These are phyloP conservation scores for Tritrichomonas foetus DNA, from an alignment of 208 protist species.

Conservation along the genomic window DNA sequence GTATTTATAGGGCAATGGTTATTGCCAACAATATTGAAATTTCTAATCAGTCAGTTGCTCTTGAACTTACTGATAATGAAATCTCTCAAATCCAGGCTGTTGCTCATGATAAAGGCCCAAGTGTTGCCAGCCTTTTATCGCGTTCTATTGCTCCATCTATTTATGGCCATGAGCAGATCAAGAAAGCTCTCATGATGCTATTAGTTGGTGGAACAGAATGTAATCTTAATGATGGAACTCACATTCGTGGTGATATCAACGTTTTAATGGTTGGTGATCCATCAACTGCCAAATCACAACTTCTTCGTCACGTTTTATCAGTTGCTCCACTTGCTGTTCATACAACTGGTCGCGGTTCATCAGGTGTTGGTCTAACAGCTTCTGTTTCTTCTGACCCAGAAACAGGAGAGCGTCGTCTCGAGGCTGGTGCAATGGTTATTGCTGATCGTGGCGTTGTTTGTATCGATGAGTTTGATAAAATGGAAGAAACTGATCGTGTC, in stretches of 20 bases:
- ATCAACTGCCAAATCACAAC: slow-evolving; percentile 98
- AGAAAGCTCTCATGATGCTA: slow-evolving; percentile 79
- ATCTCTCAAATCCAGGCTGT: neutral
- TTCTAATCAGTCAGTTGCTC: neutral
- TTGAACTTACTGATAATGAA: neutral
- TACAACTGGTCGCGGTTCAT: slow-evolving; percentile 85
- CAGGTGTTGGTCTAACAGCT: slow-evolving; percentile 97
- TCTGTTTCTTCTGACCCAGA: slow-evolving; percentile 89
- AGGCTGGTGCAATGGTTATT: slow-evolving; percentile 98
- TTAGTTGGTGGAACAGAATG: slow-evolving; percentile 91
- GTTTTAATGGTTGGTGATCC: slow-evolving; percentile 97
- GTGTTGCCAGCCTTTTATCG: neutral
- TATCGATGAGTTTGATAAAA: slow-evolving; percentile 99
- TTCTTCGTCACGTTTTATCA: slow-evolving; percentile 82
- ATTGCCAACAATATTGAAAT: neutral
- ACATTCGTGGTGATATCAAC: slow-evolving; percentile 95
- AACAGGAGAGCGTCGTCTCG: slow-evolving; percentile 79
- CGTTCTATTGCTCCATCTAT: neutral
- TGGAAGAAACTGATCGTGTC: slow-evolving; percentile 81
- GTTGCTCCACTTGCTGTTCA: slow-evolving; percentile 88
- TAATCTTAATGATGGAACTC: slow-evolving; percentile 74
- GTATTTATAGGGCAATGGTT: neutral
- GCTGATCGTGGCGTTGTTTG: slow-evolving; percentile 91
- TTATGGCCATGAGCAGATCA: neutral
- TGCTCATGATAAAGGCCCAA: neutral